phyloP scores from a whole-genome alignment of 2,329 filamentous ascomycete species.

The Cytospora schulzeri region DNA sequence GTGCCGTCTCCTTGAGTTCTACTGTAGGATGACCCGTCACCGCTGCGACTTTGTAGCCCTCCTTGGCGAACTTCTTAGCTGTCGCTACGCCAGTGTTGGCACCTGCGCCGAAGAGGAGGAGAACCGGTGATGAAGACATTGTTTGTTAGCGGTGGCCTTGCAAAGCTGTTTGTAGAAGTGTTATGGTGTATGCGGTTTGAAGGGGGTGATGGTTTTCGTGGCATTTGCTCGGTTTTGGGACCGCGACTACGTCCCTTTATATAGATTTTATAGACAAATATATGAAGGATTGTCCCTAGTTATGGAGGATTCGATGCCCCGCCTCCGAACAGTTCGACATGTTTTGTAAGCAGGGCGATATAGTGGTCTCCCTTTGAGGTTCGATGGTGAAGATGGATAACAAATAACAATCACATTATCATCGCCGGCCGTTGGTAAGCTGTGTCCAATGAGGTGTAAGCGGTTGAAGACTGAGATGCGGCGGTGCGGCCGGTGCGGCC shows the following conservation, averaged over 20 bases:
- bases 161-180: background rate
- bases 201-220: background rate
- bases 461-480: no score
- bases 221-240: background rate
- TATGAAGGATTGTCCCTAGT: no score
- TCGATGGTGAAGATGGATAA: no score
- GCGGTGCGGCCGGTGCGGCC: background rate
- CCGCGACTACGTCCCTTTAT: background rate
- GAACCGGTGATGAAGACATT: slow-evolving; percentile 31
- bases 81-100: slow-evolving; percentile 43
- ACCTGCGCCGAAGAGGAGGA: slow-evolving; percentile 47
- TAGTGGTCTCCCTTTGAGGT: background rate
- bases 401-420: background rate
- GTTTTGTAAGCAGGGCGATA: background rate
- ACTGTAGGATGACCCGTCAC: slow-evolving; percentile 39
- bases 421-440: background rate
- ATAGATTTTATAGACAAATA: background rate
- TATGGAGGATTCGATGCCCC: background rate
- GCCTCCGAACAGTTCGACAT: background rate
- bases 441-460: background rate
- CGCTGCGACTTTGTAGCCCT: slow-evolving; percentile 47
- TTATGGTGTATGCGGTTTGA: background rate
- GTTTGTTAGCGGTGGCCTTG: background rate
- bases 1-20: slow-evolving; percentile 33
- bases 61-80: slow-evolving; percentile 41